These are phyloP conservation scores for Spatholobus suberectus DNA, from an alignment of 306 rosid genomes.

Conservation along the genomic window DNA sequence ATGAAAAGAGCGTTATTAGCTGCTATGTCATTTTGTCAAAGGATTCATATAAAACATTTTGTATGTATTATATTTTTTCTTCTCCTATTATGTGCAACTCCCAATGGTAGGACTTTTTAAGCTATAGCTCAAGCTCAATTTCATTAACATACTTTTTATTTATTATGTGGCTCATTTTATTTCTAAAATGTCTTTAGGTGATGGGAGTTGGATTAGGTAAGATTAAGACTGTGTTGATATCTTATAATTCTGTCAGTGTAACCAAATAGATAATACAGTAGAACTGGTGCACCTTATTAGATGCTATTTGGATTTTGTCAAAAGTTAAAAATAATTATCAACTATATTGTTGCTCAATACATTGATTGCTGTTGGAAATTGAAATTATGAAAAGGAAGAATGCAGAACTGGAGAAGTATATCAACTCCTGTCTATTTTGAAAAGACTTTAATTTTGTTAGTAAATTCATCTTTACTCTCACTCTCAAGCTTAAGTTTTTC, in stretches of 20 bases:
- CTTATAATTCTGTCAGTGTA: not conserved
- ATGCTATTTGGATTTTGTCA: not conserved
- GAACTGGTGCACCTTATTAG: not conserved
- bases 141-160: not conserved
- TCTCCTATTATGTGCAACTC: not conserved
- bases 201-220: constrained; percentile 1
- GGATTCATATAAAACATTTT: not conserved
- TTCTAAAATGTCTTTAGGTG: not conserved
- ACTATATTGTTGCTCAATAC: not conserved
- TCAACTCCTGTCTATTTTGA: not conserved
- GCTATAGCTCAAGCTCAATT: not conserved
- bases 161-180: not conserved
- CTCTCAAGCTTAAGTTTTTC: not conserved
- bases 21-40: not conserved
- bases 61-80: not conserved
- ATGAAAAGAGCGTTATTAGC: not conserved
- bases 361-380: not conserved
- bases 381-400: not conserved
- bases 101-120: not conserved
- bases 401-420: not conserved
- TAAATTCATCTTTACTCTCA: constrained; percentile 9
- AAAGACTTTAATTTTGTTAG: constrained; percentile 14
- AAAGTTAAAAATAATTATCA: not conserved
- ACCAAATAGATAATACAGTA: not conserved
- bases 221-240: not conserved